Conservation (phyloP, 1,139 yeast species). For the Taiozyma sp. region DNA sequence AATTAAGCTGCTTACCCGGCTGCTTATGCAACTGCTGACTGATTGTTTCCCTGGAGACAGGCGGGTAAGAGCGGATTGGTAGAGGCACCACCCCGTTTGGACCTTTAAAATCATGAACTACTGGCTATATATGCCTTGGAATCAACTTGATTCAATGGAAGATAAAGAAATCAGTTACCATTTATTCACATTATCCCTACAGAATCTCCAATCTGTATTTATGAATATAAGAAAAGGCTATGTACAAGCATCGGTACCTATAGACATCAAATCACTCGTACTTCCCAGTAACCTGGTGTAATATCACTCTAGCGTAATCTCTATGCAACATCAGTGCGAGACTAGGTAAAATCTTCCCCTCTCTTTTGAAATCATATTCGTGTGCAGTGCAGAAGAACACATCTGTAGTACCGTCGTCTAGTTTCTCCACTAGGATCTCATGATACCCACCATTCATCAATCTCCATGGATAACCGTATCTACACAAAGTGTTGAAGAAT, state of each 20-base stretch:
- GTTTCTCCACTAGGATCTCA: constrained; percentile 13
- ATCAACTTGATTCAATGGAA: too few relatives aligned
- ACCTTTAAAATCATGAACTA: too few relatives aligned
- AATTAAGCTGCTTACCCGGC: not conserved
- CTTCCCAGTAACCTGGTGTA: constrained; percentile 1
- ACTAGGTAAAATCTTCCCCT: constrained; percentile 19
- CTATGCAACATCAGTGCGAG: constrained; percentile 12
- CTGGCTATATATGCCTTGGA: too few relatives aligned
- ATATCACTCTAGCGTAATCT: constrained; percentile 16
- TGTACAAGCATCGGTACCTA: not conserved
- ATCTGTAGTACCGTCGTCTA: constrained; percentile 6
- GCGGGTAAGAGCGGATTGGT: not conserved
- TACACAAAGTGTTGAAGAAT: constrained; percentile 13
- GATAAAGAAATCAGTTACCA: too few relatives aligned
- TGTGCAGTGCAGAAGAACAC: constrained; percentile 18
- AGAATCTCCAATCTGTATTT: too few relatives aligned
- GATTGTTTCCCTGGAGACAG: not conserved
- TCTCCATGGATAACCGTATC: constrained; percentile 23
- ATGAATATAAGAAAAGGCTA: not conserved
- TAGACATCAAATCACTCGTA: not conserved
- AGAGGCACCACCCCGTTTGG: not conserved
- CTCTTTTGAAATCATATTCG: constrained; percentile 19
- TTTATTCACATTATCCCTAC: too few relatives aligned
- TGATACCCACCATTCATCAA: constrained; percentile 21
- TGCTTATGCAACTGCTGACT: not conserved